These are phyloP conservation scores for Taphrina betulina DNA, from an alignment of 1,139 yeast genomes.

Conservation along the genomic window DNA sequence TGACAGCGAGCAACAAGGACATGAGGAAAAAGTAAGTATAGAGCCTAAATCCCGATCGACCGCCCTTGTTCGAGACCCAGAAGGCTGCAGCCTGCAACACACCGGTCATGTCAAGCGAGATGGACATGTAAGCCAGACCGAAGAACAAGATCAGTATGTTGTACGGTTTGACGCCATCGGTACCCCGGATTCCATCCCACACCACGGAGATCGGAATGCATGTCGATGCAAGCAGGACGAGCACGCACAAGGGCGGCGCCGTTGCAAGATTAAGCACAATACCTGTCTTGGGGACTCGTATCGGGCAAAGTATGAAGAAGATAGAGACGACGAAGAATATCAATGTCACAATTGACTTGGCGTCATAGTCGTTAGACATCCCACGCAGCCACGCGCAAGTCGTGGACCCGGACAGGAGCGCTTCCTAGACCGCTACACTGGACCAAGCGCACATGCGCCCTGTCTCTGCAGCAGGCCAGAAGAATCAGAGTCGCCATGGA, in stretches of 20 bases:
- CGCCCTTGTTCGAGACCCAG: conserved; percentile 32
- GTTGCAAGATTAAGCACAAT: conserved; percentile 30
- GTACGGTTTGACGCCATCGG: conserved; percentile 32
- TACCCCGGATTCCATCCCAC: conserved; percentile 31
- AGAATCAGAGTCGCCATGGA: too few relatives aligned
- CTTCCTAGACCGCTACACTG: too few relatives aligned
- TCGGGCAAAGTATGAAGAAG: conserved; percentile 27
- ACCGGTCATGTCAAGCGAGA: conserved; percentile 33
- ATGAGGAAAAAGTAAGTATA: conserved; percentile 31
- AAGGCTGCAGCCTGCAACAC: conserved; percentile 33
- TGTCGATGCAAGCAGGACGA: conserved; percentile 27
- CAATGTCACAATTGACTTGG: conserved; percentile 28
- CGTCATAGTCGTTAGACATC: conserved; percentile 20
- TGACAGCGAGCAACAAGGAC: conserved; percentile 21
- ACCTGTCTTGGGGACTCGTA: conserved; percentile 23
- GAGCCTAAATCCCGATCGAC: conserved; percentile 21
- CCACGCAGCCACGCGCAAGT: too few relatives aligned
- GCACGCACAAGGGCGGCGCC: conserved; percentile 31
- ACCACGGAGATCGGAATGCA: conserved; percentile 29
- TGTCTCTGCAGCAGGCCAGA: too few relatives aligned
- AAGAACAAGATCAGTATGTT: conserved; percentile 32
- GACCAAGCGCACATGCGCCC: too few relatives aligned
- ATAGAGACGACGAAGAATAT: conserved; percentile 30
- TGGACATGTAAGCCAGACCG: conserved; percentile 33
- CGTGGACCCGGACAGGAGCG: too few relatives aligned